Evolutionary conservation across 2,329 filamentous ascomycete genomes (phyloP).

Genomic region (Apiospora malaysiana): DNA sequence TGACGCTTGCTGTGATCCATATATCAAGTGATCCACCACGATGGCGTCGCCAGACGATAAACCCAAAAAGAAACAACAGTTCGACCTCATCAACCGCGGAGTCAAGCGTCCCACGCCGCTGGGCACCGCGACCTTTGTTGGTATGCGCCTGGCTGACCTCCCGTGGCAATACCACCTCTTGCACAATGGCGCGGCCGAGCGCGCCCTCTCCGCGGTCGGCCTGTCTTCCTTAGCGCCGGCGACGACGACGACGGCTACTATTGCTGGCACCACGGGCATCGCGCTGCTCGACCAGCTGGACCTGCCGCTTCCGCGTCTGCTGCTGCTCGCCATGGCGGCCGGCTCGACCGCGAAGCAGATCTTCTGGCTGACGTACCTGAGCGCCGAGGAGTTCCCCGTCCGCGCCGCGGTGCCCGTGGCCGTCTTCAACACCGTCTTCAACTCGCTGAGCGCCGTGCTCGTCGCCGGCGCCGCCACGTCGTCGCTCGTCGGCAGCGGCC

Average conservation of each 20-base stretch:
- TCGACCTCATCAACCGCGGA: constrained; percentile 46
- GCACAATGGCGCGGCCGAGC: constrained; percentile 26
- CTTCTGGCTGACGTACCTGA: constrained; percentile 55
- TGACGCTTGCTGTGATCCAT: neutral
- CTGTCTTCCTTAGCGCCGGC: constrained; percentile 7
- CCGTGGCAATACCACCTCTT: constrained; percentile 52
- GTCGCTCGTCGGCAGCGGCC: constrained; percentile 43
- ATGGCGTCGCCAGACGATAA: neutral
- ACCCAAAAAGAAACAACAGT: constrained; percentile 15
- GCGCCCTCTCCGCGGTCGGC: constrained; percentile 16
- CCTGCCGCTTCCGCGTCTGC: constrained; percentile 44
- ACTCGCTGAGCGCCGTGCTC: constrained; percentile 60
- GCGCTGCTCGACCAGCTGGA: constrained; percentile 27
- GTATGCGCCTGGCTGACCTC: constrained; percentile 43
- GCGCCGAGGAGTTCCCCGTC: constrained; percentile 56
- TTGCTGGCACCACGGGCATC: constrained; percentile 11
- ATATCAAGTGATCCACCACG: neutral
- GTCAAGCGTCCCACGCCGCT: constrained; percentile 40
- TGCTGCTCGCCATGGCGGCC: constrained; percentile 59
- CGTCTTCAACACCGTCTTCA: constrained; percentile 59
- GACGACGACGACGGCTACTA: neutral
- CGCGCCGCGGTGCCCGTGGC: constrained; percentile 49
- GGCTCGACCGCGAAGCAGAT: constrained; percentile 62
- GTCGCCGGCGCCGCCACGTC: constrained; percentile 54
- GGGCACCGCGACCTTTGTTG: constrained; percentile 47